Evolutionary conservation across 2,329 filamentous ascomycete genomes (phyloP), one percentile per base, ranked within the genome.

Genomic region (Tothia fuscella): DNA sequence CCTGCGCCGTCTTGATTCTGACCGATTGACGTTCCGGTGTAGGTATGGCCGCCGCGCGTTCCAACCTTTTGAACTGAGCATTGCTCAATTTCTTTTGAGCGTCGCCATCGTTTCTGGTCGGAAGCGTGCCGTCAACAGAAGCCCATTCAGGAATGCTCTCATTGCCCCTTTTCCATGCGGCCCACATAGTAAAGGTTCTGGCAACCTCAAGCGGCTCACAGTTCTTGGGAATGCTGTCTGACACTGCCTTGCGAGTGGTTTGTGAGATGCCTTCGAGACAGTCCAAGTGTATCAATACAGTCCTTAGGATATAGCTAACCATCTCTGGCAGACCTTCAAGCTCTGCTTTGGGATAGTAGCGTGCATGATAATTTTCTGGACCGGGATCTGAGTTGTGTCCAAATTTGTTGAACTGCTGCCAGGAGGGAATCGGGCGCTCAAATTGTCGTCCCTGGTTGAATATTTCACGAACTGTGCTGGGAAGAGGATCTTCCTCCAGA

Each of bases 91-190:
- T 75, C 58, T 74, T 76, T 40, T 60, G 20, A 10, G 56, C 53
- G 28, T 65, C 59, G 37, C 65, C 68, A 41, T 68, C 61, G 45
- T 64, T 64, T 29, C 57, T 53, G 50, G 64, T 70, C 34, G 67
- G 67, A 33, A 74, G 62, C 13, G 68, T 63, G 34, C 66, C 66
- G 48, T 76, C 72, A 2, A 71, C 71, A 42, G 72, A 65, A 30
- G 75, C 75, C 76, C 76, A 81, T 33, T 69, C 63, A 22, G 76
- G 74, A 36, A 76, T 71, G 43, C 62, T 62, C 48, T 78, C 74
- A 51, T 79, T 78, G 9, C 77, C 77, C 42, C 72, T 70, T 54
- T 81, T 80, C 76, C 76, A 80, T 3, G 76, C 73, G 44, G 73
- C 68, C 77, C 77, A 81, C 43, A 78, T 63, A 4, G 74, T 76